These are phyloP conservation scores for Salisapilia sapeloensis DNA, from an alignment of 352 stramenopile species.

Conservation along the genomic window DNA sequence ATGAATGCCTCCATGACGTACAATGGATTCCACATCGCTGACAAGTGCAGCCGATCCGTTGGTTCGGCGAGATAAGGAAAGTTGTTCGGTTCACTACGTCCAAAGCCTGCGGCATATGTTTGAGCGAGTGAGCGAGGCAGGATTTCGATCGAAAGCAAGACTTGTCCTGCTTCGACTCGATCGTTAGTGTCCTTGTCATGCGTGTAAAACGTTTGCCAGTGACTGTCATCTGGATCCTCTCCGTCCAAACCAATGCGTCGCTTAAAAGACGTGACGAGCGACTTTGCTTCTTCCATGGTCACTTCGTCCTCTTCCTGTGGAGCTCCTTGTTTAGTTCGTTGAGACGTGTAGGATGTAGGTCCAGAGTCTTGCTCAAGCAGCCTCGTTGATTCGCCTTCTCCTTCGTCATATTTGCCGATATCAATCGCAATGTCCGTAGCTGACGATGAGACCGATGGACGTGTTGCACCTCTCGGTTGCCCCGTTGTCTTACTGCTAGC, in stretches of 20 bases:
- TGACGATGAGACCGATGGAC: too few species aligned
- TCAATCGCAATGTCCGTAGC: too few species aligned
- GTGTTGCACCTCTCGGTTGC: too few species aligned
- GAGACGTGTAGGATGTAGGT: slow-evolving; percentile 5
- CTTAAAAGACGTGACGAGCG: slow-evolving; percentile 54
- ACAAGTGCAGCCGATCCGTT: slow-evolving; percentile 52
- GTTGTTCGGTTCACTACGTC: slow-evolving; percentile 61
- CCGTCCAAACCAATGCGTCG: slow-evolving; percentile 47
- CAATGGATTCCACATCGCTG: slow-evolving; percentile 69
- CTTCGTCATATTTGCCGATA: too few species aligned
- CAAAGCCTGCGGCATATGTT: slow-evolving; percentile 46
- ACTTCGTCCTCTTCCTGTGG: slow-evolving; percentile 7
- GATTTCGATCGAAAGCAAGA: slow-evolving; percentile 63
- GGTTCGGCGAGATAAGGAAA: slow-evolving; percentile 60
- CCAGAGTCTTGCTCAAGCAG: too few species aligned
- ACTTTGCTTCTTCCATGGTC: slow-evolving; percentile 45
- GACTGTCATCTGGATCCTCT: slow-evolving; percentile 56
- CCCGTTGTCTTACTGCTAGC: too few species aligned
- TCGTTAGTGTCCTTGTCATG: slow-evolving; percentile 35
- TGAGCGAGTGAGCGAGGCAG: slow-evolving; percentile 32
- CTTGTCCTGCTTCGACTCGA: slow-evolving; percentile 34
- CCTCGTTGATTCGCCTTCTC: too few species aligned
- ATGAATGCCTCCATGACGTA: slow-evolving; percentile 64
- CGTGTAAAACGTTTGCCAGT: slow-evolving; percentile 59
- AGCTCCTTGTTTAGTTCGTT: slow-evolving; percentile 1